Conservation (phyloP, 441 rosid genomes). For the Pelargonium australe region DNA sequence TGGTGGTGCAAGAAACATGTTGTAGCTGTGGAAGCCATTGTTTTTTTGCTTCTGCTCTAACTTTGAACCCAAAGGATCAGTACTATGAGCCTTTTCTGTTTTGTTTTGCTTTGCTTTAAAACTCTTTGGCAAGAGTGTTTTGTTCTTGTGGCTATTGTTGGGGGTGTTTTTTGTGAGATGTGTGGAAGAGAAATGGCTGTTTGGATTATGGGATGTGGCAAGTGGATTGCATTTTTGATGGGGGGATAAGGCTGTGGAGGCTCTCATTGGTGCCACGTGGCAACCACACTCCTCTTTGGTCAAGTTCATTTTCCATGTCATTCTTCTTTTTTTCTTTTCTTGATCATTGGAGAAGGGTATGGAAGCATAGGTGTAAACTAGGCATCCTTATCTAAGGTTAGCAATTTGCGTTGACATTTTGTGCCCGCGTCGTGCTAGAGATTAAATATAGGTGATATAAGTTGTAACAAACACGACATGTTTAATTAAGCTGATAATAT, state of each 20-base stretch:
- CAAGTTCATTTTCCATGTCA: not conserved
- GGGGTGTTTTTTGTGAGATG: not conserved
- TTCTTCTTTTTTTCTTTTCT: not conserved
- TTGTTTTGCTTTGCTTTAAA: not conserved
- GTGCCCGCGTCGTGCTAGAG: too few relatives aligned
- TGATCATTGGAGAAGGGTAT: too few relatives aligned
- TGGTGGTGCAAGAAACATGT: conserved; percentile 79
- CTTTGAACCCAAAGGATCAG: not conserved
- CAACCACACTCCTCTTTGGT: not conserved
- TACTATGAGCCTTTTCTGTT: not conserved
- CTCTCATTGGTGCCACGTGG: conserved; percentile 37
- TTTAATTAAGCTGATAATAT: too few relatives aligned
- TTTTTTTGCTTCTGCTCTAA: not conserved
- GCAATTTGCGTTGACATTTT: too few relatives aligned
- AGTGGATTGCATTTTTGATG: conserved; percentile 38
- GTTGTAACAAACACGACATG: too few relatives aligned
- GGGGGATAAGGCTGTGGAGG: conserved; percentile 47
- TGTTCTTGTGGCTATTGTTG: not conserved
- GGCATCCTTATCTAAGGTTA: too few relatives aligned
- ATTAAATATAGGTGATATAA: too few relatives aligned
- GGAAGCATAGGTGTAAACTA: too few relatives aligned
- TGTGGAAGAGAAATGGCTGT: conserved; percentile 29
- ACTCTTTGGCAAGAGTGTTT: not conserved
- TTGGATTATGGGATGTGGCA: conserved; percentile 14
- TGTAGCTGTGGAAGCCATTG: conserved; percentile 66